These are phyloP conservation scores for Stereocaulon alpinum DNA, from an alignment of 495 filamentous ascomycete genomes.

Conservation along the genomic window DNA sequence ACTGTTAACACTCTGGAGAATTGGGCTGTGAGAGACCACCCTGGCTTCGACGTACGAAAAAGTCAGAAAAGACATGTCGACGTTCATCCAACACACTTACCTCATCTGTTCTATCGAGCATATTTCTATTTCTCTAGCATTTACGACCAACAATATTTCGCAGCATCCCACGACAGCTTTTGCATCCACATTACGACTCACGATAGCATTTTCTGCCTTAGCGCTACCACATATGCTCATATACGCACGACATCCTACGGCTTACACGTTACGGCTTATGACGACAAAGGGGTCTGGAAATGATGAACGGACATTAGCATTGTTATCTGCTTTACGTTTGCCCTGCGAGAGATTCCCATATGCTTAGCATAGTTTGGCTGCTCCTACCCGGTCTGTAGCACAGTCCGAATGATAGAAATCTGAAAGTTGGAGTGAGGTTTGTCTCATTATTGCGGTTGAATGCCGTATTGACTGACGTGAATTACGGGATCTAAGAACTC, in stretches of 20 bases:
- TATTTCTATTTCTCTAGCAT: background rate
- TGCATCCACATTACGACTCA: background rate
- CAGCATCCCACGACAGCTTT: background rate
- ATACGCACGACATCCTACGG: background rate
- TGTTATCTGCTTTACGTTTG: background rate
- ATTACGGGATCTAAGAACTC: no score
- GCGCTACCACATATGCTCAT: background rate
- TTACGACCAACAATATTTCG: background rate
- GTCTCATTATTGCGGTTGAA: no score
- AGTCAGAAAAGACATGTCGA: background rate
- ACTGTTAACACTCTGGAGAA: background rate
- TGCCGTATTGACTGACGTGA: no score
- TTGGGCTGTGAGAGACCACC: background rate
- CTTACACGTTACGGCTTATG: background rate
- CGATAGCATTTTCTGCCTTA: background rate
- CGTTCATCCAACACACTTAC: background rate
- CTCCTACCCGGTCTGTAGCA: background rate
- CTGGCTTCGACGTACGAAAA: background rate
- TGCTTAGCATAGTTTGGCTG: background rate
- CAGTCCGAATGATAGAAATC: background rate
- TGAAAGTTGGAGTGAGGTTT: no score
- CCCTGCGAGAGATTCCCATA: background rate
- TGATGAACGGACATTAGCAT: background rate
- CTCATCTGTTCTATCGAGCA: background rate
- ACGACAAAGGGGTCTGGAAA: background rate